Base-by-base conservation (phyloP, 371 early-diverging fungal genomes). In the Mortierella sp. region DNA sequence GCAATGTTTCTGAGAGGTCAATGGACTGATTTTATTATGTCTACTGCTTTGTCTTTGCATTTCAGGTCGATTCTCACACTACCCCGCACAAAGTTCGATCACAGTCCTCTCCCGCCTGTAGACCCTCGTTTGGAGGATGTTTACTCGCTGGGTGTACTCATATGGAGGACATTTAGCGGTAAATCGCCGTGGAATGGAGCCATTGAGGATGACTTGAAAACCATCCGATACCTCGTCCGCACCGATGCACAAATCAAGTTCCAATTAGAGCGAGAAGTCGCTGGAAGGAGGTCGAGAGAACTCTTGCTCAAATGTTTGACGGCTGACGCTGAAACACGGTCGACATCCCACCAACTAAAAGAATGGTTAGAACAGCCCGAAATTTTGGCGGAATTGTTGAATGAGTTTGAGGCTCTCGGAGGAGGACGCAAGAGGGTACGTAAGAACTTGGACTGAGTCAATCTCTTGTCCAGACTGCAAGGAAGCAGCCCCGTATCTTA, bases 131-230 rank as follows among this genome's bases (percentile, higher is more conserved):
- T 87, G 0, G 90, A 91, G 61, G 91, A 91, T 62, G 79, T 91
- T 32, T 91, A 90, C 65, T 89, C 90, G 1, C 61, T 89, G 23
- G 90, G 90, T 2, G 87, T 90, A 1, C 63, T 91, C 19, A 86
- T 89, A 28, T 91, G 90, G 91, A 85, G 89, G 53, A 85, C 84
- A 3, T 89, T 90, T 67, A 82, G 89, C 0, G 90, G 87, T 22
- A 88, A 86, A 1, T 88, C 88, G 28, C 91, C 91, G 3, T 91
- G 90, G 91, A 77, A 84, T 43, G 90, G 90, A 13, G 84, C 89
- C 15, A 81, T 89, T 12, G 90, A 91, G 53, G 89, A 86, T 3
- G 89, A 90, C 64, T 58, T 91, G 19, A 84, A 83, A 43, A 86
- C 83, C 10, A 76, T 91, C 22, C 83, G 91, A 10, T 85, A 88